Evolutionary conservation across 2,329 filamentous ascomycete genomes (phyloP).

Genomic region (Uncinocarpus reesii): DNA sequence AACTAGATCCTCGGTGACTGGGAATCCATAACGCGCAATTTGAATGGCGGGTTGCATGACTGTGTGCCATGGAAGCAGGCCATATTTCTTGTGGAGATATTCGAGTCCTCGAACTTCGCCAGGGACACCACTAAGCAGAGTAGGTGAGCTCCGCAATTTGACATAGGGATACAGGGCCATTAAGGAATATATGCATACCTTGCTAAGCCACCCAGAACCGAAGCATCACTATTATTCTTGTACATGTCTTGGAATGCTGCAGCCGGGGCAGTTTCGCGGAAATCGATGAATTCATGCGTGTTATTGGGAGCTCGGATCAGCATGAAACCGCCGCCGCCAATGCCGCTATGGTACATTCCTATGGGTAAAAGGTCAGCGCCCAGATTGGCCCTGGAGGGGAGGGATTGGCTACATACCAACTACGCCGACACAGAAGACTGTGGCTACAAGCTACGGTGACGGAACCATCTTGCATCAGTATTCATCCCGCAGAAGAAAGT

Average conservation of each 20-base stretch:
- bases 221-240: constrained; percentile 54
- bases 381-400: background rate
- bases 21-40: constrained; percentile 64
- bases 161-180: background rate
- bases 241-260: constrained; percentile 81
- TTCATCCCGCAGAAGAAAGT: background rate
- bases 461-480: background rate
- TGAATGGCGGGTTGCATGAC: constrained; percentile 65
- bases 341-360: constrained; percentile 66
- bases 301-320: constrained; percentile 63
- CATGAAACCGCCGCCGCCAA: constrained; percentile 87
- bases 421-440: constrained; percentile 64
- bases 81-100: constrained; percentile 57
- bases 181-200: constrained; percentile 30
- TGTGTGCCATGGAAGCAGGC: constrained; percentile 55
- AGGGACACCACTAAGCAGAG: constrained; percentile 41
- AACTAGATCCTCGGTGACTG: constrained; percentile 61
- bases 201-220: constrained; percentile 62
- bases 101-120: constrained; percentile 63
- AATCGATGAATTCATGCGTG: constrained; percentile 79
- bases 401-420: constrained; percentile 39
- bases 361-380: background rate
- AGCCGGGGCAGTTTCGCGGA: constrained; percentile 75
- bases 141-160: background rate
- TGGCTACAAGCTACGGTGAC: constrained; percentile 50